Evolutionary conservation across 1,284 basidiomycete genomes (phyloP).

Genomic region (Mrakiaceae sp.): DNA sequence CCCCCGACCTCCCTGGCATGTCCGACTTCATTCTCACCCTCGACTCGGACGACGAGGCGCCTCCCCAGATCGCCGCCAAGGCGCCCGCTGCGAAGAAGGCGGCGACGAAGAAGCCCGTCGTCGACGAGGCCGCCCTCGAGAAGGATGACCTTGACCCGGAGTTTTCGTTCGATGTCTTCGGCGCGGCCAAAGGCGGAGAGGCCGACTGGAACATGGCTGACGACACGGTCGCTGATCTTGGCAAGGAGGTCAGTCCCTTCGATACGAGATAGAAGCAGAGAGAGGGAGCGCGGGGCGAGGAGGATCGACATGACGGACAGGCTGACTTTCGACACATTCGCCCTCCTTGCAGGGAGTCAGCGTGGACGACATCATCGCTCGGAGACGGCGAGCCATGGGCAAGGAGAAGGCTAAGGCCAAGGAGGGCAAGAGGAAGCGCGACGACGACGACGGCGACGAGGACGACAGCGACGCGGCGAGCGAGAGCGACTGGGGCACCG

Average conservation of each 20-base stretch:
- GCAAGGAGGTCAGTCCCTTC: slow-evolving; percentile 42
- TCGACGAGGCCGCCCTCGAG: slow-evolving; percentile 33
- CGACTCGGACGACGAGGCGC: slow-evolving; percentile 36
- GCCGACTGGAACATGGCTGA: slow-evolving; percentile 32
- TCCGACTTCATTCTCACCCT: slow-evolving; percentile 36
- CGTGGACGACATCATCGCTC: slow-evolving; percentile 81
- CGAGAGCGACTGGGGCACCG: slow-evolving; percentile 10
- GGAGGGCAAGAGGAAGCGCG: slow-evolving; percentile 49
- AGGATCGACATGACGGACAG: slow-evolving; percentile 38
- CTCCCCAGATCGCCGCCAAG: slow-evolving; percentile 10
- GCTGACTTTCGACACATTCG: not conserved
- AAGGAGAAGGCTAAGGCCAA: slow-evolving; percentile 31
- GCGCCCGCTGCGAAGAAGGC: slow-evolving; percentile 7
- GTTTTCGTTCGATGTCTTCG: slow-evolving; percentile 49
- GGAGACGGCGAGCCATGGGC: slow-evolving; percentile 40
- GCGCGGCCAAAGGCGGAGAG: slow-evolving; percentile 18
- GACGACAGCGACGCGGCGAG: slow-evolving; percentile 26
- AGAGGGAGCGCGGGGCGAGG: slow-evolving; percentile 44
- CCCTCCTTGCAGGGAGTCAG: slow-evolving; percentile 52
- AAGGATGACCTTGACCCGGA: slow-evolving; percentile 61
- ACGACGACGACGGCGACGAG: slow-evolving; percentile 28
- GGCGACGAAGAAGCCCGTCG: slow-evolving; percentile 6
- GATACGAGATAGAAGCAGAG: not conserved
- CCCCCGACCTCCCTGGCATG: not conserved
- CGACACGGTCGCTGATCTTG: slow-evolving; percentile 17